Base-by-base conservation (phyloP, 202 grass and related monocot genomes). In the Setaria viridis region DNA sequence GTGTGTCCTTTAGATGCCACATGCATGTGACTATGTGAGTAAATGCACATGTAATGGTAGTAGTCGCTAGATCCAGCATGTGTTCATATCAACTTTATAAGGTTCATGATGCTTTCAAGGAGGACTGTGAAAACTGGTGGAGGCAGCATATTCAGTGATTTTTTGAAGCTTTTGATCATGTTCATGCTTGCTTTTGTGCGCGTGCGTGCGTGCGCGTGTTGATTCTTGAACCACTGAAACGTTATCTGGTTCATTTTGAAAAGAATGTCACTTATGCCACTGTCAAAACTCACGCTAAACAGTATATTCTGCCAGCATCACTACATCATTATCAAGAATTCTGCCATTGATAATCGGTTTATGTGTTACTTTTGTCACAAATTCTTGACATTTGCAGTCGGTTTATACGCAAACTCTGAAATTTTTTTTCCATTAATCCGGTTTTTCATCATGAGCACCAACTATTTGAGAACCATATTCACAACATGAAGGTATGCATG, bases 191-290 rank as follows among this genome's bases (percentile, higher is more conserved):
- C 53, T 62, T 78, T 76, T 48, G 43, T 7, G 32, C 4, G 15
- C 2, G 48, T 13, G 47, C 1, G 76, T 46, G 50, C 9, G 34
- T 5, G 35, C 49, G 48, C 33, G 21, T 32, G 33, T 79, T 11
- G 11, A 46, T 14, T 71, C 9, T 85, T 25, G 10, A 75, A 30
- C 57, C 79, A 73, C 59, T 68, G 13, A 48, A 39, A 43, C 68
- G 67, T 60, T 39, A 53, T 62, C 34, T 80, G 4, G 58, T 79
- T 35, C 50, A 2, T 12, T 74, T 87, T 76, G 43, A 87, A 69
- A 70, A 25, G 29, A 8, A 13, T 41, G 29, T 62, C 80, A 68
- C 80, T 75, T 50, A 6, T 33, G 51, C 16, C 39, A 57, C 48
- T 55, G 58, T 73, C 58, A 53, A 47, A 79, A 63, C 15, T 62